phyloP scores from a whole-genome alignment of 2,329 filamentous ascomycete species.

The Stenocarpella maydis region DNA sequence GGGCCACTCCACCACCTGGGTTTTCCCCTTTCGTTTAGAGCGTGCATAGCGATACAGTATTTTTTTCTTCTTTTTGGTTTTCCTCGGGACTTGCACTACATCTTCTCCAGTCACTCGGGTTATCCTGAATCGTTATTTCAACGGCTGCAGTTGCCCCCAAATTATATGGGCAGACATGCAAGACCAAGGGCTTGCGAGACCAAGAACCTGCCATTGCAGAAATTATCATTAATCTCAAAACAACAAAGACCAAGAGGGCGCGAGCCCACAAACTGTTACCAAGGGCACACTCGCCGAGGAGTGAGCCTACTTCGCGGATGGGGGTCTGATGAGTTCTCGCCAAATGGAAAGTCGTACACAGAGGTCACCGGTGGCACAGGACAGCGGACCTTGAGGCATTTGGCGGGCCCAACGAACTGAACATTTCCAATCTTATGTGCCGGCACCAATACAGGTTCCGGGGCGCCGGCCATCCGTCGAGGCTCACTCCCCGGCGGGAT shows the following conservation, averaged over 20 bases:
- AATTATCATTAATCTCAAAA: slow-evolving; percentile 1
- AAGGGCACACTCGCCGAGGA: slow-evolving; percentile 4
- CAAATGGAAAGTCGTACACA: background rate
- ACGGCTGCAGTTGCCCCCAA: background rate
- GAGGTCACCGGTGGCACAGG: slow-evolving; percentile 22
- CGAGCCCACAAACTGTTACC: slow-evolving; percentile 20
- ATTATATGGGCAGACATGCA: background rate
- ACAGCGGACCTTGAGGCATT: slow-evolving; percentile 11
- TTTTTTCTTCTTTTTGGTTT: background rate
- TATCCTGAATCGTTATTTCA: background rate
- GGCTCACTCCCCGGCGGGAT: background rate
- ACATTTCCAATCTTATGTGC: slow-evolving; percentile 6
- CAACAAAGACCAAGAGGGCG: slow-evolving; percentile 32
- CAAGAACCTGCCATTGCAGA: slow-evolving; percentile 5
- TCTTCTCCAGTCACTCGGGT: background rate
- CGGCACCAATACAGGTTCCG: slow-evolving; percentile 9
- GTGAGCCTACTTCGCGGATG: background rate
- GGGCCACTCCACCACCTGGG: too few species aligned
- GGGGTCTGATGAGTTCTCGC: background rate
- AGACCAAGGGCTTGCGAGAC: slow-evolving; percentile 4
- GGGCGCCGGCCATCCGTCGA: background rate
- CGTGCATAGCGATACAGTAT: background rate
- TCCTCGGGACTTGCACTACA: background rate
- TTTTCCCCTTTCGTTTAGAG: background rate
- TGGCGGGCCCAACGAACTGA: slow-evolving; percentile 10